Evolutionary conservation across 1,284 basidiomycete species (phyloP), one percentile per base, ranked within the genome.

Genomic region (Rhodotorula sp.): DNA sequence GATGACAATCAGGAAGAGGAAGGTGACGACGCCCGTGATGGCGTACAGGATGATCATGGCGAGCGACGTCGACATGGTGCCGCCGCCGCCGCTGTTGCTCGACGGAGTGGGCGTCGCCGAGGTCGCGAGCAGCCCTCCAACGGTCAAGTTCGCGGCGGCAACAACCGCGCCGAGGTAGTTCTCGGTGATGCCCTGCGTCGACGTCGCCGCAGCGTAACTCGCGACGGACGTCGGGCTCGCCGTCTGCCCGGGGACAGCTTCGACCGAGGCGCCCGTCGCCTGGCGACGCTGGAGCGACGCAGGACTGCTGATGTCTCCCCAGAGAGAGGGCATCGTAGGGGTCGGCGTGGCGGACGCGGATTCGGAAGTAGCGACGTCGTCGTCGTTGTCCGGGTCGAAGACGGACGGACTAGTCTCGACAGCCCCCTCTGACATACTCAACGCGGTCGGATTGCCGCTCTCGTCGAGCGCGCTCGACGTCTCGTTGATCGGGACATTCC

Each of bases 1-100:
- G 74, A 95, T 90, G 55, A 80, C 77, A 74, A 94, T 88, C 46
- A 89, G 82, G 77, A 88, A 88, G 81, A 96, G 91, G 42, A 93
- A 83, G 19, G 88, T 87, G 50, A 91, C 91, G 64, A 93, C 89
- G 68, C 77, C 79, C 0, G 79, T 80, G 71, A 81, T 68, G 41
- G 59, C 63, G 55, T 72, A 71, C 10, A 71, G 61, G 45, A 80
- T 76, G 66, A 80, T 77, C 91, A 92, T 92, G 12, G 91, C 91
- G 56, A 92, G 81, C 16, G 91, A 92, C 0, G 91, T 92, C 48
- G 69, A 75, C 10, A 69, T 68, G 10, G 63, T 62, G 27, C 61
- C 42, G 14, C 66, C 55, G 8, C 56, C 42, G 21, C 52, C 68
- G 2, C 52, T n/a, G 46, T 16, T 44, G 17, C 23, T 8, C 19